phyloP scores from a whole-genome alignment of 2,329 filamentous ascomycete species.

The Sclerotinia sclerotiorum region DNA sequence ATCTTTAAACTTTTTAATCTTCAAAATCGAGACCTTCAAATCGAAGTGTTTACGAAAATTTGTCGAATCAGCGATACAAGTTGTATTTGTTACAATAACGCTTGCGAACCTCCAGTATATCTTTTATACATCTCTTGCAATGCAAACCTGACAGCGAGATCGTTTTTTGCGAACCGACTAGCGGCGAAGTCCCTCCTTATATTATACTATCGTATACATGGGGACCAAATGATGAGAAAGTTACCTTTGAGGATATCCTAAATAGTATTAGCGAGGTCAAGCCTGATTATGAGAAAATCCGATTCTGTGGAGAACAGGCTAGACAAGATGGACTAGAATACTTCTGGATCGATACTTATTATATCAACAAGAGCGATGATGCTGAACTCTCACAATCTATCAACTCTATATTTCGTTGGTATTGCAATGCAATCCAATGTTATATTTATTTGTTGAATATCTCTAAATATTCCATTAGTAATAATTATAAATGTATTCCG shows the following conservation, averaged over 20 bases:
- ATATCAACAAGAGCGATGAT: constrained; percentile 7
- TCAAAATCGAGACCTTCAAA: no score
- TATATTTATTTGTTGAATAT: neutral
- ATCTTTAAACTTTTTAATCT: no score
- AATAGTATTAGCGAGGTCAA: neutral
- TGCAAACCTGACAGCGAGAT: no score
- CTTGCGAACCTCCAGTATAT: no score
- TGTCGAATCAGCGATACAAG: no score
- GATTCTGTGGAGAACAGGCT: constrained; percentile 4
- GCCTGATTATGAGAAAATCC: constrained; percentile 5
- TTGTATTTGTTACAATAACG: no score
- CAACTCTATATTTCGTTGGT: constrained; percentile 3
- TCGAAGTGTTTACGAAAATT: no score
- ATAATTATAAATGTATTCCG: neutral
- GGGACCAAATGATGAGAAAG: neutral
- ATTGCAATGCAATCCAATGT: neutral
- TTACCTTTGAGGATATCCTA: neutral
- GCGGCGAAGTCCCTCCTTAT: no score
- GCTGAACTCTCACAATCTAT: neutral
- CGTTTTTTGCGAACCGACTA: no score
- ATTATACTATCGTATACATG: constrained; percentile 17
- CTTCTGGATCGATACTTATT: constrained; percentile 13
- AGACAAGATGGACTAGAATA: constrained; percentile 3
- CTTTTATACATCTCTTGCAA: no score
- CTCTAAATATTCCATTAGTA: neutral